These are phyloP conservation scores for Vanderwaltozyma polyspora DNA, from an alignment of 805 yeast species.

Conservation along the genomic window DNA sequence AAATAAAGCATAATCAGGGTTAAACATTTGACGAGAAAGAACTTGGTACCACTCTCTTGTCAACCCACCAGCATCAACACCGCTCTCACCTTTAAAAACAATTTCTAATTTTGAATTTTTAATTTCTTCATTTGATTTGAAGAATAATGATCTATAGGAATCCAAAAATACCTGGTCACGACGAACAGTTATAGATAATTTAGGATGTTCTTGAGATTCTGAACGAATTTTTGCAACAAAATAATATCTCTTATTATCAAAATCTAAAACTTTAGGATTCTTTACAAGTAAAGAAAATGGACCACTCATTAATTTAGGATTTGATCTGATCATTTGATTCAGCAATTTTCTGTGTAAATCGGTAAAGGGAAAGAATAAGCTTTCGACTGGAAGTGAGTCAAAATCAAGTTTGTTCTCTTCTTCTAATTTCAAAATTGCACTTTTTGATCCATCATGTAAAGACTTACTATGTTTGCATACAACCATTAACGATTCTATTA, in stretches of 20 bases:
- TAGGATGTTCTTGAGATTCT: constrained; percentile 31
- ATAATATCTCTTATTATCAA: constrained; percentile 83
- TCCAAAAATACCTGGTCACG: constrained; percentile 89
- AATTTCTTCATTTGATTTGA: constrained; percentile 64
- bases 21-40: constrained; percentile 85
- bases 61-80: constrained; percentile 97
- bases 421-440: constrained; percentile 43
- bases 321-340: constrained; percentile 83
- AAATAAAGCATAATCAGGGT: constrained; percentile 88
- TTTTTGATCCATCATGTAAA: constrained; percentile 40
- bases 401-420: constrained; percentile 50
- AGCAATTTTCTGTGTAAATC: constrained; percentile 78
- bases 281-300: constrained; percentile 83
- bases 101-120: constrained; percentile 64
- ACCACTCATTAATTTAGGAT: constrained; percentile 90
- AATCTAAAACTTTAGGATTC: constrained; percentile 82
- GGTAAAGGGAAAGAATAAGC: constrained; percentile 73
- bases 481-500: constrained; percentile 88
- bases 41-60: constrained; percentile 98
- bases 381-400: constrained; percentile 63
- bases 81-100: constrained; percentile 85
- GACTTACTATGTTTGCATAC: constrained; percentile 71
- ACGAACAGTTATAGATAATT: constrained; percentile 57
- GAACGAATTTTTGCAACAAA: constrained; percentile 65
- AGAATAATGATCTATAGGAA: constrained; percentile 72